Conservation (phyloP, 306 rosid species). For the Glycine latifolia region DNA sequence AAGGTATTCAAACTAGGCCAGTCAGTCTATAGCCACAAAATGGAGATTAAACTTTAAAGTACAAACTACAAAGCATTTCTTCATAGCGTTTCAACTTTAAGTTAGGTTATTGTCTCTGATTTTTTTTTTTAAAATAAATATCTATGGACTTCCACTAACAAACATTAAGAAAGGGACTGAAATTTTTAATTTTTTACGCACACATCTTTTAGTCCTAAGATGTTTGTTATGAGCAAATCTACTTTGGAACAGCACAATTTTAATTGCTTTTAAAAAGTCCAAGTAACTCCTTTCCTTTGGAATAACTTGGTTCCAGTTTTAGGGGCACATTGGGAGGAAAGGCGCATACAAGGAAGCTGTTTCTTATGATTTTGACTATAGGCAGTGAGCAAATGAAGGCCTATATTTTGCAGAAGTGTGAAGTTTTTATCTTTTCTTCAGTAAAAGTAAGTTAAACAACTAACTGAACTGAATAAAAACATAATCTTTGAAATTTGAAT, state of each 20-base stretch:
- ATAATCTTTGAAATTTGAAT: conserved; percentile 15
- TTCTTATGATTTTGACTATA: conserved; percentile 18
- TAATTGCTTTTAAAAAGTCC: conserved; percentile 32
- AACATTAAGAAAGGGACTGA: conserved; percentile 11
- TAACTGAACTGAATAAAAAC: conserved; percentile 8
- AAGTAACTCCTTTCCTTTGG: conserved; percentile 32
- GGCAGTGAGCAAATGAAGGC: neutral
- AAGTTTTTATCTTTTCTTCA: neutral
- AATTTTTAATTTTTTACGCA: neutral
- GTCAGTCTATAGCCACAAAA: conserved; percentile 38
- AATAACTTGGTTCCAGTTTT: neutral
- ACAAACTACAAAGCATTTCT: conserved; percentile 3
- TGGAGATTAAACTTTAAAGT: conserved; percentile 2
- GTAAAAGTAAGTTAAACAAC: conserved; percentile 27
- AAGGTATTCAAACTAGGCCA: conserved; percentile 40
- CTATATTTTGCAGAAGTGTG: neutral
- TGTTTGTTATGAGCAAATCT: conserved; percentile 9
- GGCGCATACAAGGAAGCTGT: neutral
- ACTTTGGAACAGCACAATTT: conserved; percentile 12
- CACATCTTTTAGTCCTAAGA: neutral
- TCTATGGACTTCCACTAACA: conserved; percentile 20
- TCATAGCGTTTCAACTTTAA: neutral
- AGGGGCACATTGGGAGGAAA: neutral
- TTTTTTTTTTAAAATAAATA: neutral
- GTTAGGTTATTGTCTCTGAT: neutral